These are phyloP conservation scores for Lenzites betulinus DNA, from an alignment of 768 basidiomycete species.

Conservation along the genomic window DNA sequence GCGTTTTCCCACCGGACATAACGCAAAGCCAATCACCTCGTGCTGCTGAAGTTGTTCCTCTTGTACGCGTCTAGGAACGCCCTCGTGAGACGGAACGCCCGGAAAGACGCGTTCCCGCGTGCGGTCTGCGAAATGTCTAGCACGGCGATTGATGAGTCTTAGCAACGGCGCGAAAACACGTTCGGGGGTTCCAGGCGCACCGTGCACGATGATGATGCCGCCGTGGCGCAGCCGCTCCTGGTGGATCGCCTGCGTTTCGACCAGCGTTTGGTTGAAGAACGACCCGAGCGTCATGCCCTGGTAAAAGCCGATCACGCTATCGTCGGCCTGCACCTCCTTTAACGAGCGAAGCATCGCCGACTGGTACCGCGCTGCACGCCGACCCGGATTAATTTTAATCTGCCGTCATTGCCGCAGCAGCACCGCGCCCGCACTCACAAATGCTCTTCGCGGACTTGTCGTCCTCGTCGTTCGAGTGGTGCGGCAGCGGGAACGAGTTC, in stretches of 20 bases:
- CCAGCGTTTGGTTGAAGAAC: conserved; percentile 77
- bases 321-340: conserved; percentile 89
- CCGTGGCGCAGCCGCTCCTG: conserved; percentile 85
- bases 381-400: conserved; percentile 11
- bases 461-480: conserved; percentile 73
- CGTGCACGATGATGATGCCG: conserved; percentile 83
- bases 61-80: conserved; percentile 83
- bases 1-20: conserved; percentile 2
- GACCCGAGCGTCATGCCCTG: conserved; percentile 86
- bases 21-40: conserved; percentile 58
- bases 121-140: conserved; percentile 77
- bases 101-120: conserved; percentile 85
- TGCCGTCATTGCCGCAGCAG: not conserved
- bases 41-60: conserved; percentile 79
- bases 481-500: conserved; percentile 85
- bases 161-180: conserved; percentile 5
- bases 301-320: conserved; percentile 93
- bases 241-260: conserved; percentile 84
- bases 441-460: conserved; percentile 78
- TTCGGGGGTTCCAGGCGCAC: conserved; percentile 38
- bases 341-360: conserved; percentile 82
- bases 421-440: conserved; percentile 47
- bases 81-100: conserved; percentile 82
- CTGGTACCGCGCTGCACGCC: conserved; percentile 70
- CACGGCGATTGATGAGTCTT: conserved; percentile 10